Base-by-base conservation (phyloP, 345 rosid genomes). In the Salix dunnii region DNA sequence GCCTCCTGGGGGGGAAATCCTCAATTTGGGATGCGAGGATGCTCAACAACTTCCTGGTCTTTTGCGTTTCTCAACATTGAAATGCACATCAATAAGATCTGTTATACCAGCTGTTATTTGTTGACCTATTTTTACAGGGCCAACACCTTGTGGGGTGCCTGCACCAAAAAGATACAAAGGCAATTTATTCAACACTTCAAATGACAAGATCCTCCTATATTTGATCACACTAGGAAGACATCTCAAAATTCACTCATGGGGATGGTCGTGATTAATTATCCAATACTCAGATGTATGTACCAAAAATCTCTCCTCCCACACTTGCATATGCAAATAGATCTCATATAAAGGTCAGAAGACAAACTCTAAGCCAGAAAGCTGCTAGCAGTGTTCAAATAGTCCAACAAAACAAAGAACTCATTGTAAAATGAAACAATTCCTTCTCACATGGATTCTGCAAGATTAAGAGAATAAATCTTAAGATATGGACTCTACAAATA, bases 121-220 rank as follows among this genome's bases (percentile, higher is more conserved):
- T 82, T 93, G 94, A 20, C 98, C 99, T 23, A 82, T 86, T 83
- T 90, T 91, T 21, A 91, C 96, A 7, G 99, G 96, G 79, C 98
- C 97, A 80, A 89, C 94, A 70, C 99, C 97, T 81, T 84, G 82
- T 40, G 97, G 99, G 77, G 99, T 93, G 75, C 99, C 99, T 95
- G 85, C 82, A 81, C 66, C 79, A 33, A 40, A 51, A 25, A 60
- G 21, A 60, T 31, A 14, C 7, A 63, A 66, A 76, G 21, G 11
- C 36, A 82, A 18, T 33, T 35, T 23, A 80, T 28, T 42, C 68
- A 65, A 78, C 9, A 60, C 1, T 63, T 70, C 6, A 55, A 18
- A 7, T 46, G 49, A 12, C 18, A 46, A 46, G 3, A 46, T 40
- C 18, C 51, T 40, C 18, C 51, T 48, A 17, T 49, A 49, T 18